Conservation (phyloP, 768 basidiomycete genomes). For the Boletus patriciae region DNA sequence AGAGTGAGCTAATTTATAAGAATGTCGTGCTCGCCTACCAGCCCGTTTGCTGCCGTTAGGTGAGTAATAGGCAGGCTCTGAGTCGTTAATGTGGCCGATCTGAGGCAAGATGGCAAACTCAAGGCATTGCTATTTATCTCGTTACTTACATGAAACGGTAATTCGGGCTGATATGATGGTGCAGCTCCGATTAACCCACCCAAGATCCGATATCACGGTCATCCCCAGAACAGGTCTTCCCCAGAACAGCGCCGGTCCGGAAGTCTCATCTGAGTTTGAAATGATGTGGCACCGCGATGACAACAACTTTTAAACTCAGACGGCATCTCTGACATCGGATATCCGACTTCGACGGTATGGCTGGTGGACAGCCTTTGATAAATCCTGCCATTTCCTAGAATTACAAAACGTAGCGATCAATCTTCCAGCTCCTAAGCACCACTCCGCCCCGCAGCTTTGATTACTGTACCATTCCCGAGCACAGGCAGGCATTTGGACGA, state of each 20-base stretch:
- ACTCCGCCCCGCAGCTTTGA: slow-evolving; percentile 71
- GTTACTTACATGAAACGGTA: slow-evolving; percentile 7
- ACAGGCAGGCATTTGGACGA: slow-evolving; percentile 51
- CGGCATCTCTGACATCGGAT: background rate
- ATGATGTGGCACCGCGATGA: background rate
- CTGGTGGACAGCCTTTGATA: background rate
- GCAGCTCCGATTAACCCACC: background rate
- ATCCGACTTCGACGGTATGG: too few relatives aligned
- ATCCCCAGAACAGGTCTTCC: background rate
- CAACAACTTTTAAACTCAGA: background rate
- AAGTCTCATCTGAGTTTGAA: background rate
- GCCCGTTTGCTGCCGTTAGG: slow-evolving; percentile 22
- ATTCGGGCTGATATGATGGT: background rate
- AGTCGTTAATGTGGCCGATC: background rate
- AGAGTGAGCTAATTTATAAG: slow-evolving; percentile 22
- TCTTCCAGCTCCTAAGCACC: slow-evolving; percentile 41
- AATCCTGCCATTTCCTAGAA: background rate
- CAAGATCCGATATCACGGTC: too few relatives aligned
- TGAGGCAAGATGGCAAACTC: background rate
- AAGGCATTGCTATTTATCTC: background rate
- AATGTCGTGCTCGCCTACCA: background rate
- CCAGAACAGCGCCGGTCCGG: background rate
- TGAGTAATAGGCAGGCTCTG: background rate
- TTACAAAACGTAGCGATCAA: background rate
- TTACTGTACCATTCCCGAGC: slow-evolving; percentile 38